Evolutionary conservation across 257 asterid genomes (phyloP), one percentile per base, ranked within the genome.

Genomic region (Petrea volubilis): DNA sequence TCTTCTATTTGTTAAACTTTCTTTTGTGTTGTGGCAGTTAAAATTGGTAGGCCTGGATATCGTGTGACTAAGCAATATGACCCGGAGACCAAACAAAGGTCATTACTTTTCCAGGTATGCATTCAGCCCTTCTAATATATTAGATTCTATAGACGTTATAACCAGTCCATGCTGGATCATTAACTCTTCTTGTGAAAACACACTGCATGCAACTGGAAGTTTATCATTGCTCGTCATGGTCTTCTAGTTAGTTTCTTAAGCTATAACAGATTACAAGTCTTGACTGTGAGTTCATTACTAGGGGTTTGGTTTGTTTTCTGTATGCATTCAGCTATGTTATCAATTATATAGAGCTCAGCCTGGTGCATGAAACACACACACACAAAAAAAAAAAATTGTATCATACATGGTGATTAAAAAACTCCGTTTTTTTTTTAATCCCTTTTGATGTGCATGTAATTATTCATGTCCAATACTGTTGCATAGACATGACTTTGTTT

Each of bases 21-120:
- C 15, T 43, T 59, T 66, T 49, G 51, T 71, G 4, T 70, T 60
- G 43, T 55, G 77, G 79, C 90, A 91, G 99, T 95, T 81, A 95
- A 91, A 82, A 95, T 95, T 81, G 99, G 98, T 53, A 73, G 99
- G 65, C 99, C 98, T 74, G 99, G 98, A 56, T 95, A 95, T 72
- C 90, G 99, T 15, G 99, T 95, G 78, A 92, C 97, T 51, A 95
- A 95, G 84, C 96, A 95, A 78, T 92, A 76, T 44, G 98, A 92
- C 72, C 85, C 88, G 8, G 99, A 95, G 67, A 95, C 99, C 7
- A 95, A 95, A 61, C 99, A 95, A 82, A 84, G 99, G 80, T 95
- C 98, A 24, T 81, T 95, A 74, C 95, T 95, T 67, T 95, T 95
- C 84, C 98, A 95, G 90, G 98, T 91, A 31, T 43, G 74, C 29